Evolutionary conservation across 306 rosid species (phyloP).

Genomic region (Prunus dulcis): DNA sequence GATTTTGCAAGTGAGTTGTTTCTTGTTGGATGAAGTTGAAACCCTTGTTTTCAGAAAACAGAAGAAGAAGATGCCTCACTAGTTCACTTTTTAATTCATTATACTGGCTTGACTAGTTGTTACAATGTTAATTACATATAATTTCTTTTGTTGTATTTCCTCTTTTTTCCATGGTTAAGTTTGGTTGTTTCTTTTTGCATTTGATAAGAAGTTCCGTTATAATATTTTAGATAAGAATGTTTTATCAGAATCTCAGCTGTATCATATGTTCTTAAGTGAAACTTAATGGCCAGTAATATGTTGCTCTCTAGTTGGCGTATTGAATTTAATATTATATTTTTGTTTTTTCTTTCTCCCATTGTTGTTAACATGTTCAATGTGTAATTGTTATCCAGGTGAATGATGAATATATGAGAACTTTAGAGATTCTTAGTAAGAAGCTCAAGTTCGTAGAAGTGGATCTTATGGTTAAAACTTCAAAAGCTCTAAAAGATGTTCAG

Average conservation of each 20-base stretch:
- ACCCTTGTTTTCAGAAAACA: background rate
- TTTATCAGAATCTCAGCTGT: background rate
- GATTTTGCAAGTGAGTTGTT: background rate
- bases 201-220: background rate
- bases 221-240: background rate
- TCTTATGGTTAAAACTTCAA: constrained; percentile 79
- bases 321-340: background rate
- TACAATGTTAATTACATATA: background rate
- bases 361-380: constrained; percentile 20
- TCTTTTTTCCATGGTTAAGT: background rate
- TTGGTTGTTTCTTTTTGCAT: no score
- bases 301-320: background rate
- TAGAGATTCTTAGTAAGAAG: constrained; percentile 88
- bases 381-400: constrained; percentile 63
- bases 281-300: constrained; percentile 9
- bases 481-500: constrained; percentile 94
- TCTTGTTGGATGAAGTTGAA: background rate
- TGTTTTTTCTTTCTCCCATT: constrained; percentile 16
- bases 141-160: background rate
- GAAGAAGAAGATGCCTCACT: background rate
- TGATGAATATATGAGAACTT: constrained; percentile 91
- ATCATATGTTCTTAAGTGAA: constrained; percentile 1
- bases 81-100: no score
- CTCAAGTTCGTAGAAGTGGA: constrained; percentile 86
- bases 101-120: background rate